Evolutionary conservation across 2,329 filamentous ascomycete genomes (phyloP), one percentile per base, ranked within the genome.

Genomic region (Phialophora expanda): DNA sequence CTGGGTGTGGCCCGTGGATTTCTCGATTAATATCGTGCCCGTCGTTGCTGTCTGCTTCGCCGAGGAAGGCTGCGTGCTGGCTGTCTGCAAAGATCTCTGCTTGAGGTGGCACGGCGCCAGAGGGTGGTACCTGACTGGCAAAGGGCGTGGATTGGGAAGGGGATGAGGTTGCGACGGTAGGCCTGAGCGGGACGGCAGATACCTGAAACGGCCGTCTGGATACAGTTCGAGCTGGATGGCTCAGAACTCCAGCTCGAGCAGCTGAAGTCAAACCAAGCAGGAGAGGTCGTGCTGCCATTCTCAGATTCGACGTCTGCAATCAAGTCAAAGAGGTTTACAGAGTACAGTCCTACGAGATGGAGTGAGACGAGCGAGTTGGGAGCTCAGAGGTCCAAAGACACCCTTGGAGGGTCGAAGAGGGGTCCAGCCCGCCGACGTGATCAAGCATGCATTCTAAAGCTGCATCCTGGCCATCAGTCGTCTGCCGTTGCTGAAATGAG

Each of bases 31-130:
- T 57, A 9, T 71, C 69, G 56, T 66, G 61, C 20, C 65, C 67
- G 44, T 71, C 67, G 38, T 71, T 69, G 56, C 65, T 68, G 66
- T 71, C 69, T 12, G 69, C 67, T 62, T 71, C 69, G n/a, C 69
- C 69, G 11, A 71, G 61, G 61, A 69, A 71, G 7, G 69, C 65
- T 8, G 69, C 63, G 32, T 69, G 48, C 22, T 57, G 61, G 53
- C 8, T 61, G 41, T 62, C 63, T 28, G 64, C 26, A 32, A 55
- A 44, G n/a, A 63, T 50, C 24, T 66, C 66, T 12, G 54, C 48
- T 56, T 60, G 54, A 24, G 44, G 44, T n/a, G 56, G 34, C 14
- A 38, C 41, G 11, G 63, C 48, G 34, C 59, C 32, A 20, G 58
- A 38, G 9, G 66, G 56, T 12, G 65, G 63, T n/a, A 58, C 22